Evolutionary conservation across 306 rosid species (phyloP).

Genomic region (Casuarina cunninghamiana): DNA sequence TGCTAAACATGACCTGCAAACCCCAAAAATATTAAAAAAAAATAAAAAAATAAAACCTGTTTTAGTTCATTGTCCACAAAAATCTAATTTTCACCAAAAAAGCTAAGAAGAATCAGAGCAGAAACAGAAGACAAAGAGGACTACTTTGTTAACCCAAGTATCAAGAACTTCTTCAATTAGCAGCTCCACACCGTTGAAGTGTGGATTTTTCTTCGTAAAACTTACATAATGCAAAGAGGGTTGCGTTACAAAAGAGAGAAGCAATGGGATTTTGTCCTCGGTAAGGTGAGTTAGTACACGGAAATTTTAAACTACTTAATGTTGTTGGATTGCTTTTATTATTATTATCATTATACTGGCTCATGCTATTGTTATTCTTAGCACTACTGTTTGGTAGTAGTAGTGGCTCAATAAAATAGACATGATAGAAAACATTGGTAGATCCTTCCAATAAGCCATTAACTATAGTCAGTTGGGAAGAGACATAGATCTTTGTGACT

Average conservation of each 20-base stretch:
- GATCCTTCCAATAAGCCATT: background rate
- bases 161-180: background rate
- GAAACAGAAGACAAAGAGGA: background rate
- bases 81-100: constrained; percentile 33
- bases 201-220: background rate
- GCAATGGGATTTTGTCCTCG: background rate
- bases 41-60: background rate
- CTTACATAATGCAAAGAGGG: background rate
- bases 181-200: background rate
- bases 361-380: too few species aligned
- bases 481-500: too few species aligned
- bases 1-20: constrained; percentile 85
- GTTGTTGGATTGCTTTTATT: too few species aligned
- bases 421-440: background rate
- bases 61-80: constrained; percentile 1
- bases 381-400: background rate
- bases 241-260: background rate
- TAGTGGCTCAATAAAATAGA: background rate
- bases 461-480: too few species aligned
- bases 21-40: background rate
- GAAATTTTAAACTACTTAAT: background rate
- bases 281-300: background rate
- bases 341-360: too few species aligned
- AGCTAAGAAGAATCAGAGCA: constrained; percentile 4
- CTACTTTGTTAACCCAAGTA: background rate